Evolutionary conservation across 2,329 filamentous ascomycete species (phyloP).

Genomic region (Zymoseptoria tritici): DNA sequence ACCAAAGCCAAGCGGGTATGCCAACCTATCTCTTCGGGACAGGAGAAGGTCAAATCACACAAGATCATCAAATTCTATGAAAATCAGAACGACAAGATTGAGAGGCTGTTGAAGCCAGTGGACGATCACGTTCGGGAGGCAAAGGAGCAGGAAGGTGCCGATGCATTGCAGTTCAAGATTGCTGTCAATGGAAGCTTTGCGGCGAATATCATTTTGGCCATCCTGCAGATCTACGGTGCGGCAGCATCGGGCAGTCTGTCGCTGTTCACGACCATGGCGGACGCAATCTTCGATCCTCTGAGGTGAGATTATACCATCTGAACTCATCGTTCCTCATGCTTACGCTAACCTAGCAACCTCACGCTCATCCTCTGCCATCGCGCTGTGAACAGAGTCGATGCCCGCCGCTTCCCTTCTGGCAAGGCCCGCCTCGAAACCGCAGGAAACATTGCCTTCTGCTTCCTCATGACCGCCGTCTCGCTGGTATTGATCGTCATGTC

Average conservation of each 20-base stretch:
- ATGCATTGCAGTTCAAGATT: conserved; percentile 68
- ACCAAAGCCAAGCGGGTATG: conserved; percentile 62
- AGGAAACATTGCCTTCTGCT: conserved; percentile 93
- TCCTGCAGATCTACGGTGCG: conserved; percentile 82
- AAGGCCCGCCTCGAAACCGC: conserved; percentile 92
- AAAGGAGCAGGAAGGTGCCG: conserved; percentile 69
- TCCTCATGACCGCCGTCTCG: conserved; percentile 89
- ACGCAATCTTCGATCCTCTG: conserved; percentile 76
- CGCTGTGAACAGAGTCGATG: conserved; percentile 80
- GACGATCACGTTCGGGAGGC: conserved; percentile 83
- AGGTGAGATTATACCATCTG: conserved; percentile 6
- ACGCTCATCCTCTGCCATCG: conserved; percentile 81
- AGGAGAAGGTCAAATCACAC: conserved; percentile 39
- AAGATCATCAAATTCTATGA: conserved; percentile 78
- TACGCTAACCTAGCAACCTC: conserved; percentile 63
- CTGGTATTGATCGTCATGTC: conserved; percentile 89
- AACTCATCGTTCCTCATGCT: not conserved
- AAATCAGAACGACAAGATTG: conserved; percentile 85
- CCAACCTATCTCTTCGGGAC: conserved; percentile 37
- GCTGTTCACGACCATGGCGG: conserved; percentile 95
- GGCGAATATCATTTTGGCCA: conserved; percentile 72
- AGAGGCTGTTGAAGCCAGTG: conserved; percentile 83
- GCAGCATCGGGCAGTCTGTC: conserved; percentile 83
- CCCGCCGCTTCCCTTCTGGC: conserved; percentile 78
- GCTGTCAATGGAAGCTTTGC: conserved; percentile 61